Evolutionary conservation across 306 rosid species (phyloP).

Genomic region (Malus sieversii): DNA sequence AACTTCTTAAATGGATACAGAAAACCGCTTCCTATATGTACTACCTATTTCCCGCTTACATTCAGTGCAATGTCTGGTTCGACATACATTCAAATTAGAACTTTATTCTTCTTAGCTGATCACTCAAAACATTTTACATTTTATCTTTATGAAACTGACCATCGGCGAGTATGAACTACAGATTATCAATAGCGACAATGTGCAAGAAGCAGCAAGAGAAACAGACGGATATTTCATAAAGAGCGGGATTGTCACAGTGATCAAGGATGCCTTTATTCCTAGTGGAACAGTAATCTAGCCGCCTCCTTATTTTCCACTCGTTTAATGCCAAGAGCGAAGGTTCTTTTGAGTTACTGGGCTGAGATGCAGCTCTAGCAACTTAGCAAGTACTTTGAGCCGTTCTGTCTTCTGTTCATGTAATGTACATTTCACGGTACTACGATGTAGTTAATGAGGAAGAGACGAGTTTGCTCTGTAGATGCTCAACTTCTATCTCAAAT

Average conservation of each 20-base stretch:
- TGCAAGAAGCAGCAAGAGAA: constrained; percentile 98
- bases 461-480: constrained; percentile 25
- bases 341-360: neutral
- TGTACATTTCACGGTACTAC: constrained; percentile 27
- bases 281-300: constrained; percentile 66
- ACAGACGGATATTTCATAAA: constrained; percentile 95
- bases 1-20: neutral
- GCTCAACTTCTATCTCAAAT: constrained; percentile 33
- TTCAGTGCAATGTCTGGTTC: neutral
- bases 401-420: constrained; percentile 14
- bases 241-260: constrained; percentile 87
- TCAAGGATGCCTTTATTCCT: constrained; percentile 94
- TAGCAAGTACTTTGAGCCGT: constrained; percentile 12
- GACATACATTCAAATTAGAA: neutral
- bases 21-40: neutral
- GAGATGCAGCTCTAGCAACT: neutral
- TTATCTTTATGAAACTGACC: neutral
- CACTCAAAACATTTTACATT: neutral
- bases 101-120: neutral
- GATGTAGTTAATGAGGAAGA: constrained; percentile 45
- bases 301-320: neutral
- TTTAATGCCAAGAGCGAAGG: constrained; percentile 3
- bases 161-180: constrained; percentile 12
- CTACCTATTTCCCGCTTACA: neutral
- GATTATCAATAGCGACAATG: constrained; percentile 70